Evolutionary conservation across 2,329 filamentous ascomycete species (phyloP), one percentile per base, ranked within the genome.

Genomic region (Chrysoporthe cubensis): DNA sequence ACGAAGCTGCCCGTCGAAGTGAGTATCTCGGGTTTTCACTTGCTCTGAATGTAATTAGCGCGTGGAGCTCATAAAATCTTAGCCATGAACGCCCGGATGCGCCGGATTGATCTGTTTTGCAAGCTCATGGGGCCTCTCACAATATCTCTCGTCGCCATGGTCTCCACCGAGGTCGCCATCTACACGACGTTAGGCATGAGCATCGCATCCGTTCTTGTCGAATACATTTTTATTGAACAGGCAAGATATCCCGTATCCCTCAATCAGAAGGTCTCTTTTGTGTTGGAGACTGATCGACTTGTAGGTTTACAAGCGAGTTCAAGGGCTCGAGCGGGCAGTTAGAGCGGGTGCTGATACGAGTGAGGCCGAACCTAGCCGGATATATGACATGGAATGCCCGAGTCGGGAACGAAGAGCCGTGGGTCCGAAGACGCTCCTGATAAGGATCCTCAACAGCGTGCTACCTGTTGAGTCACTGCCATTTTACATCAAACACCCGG

Each of bases 101-200:
- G 86, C 4, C 80, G 87, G 7, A 88, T 89, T 64, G 87, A 88
- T 70, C 77, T 89, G 6, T 77, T 85, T 58, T 88, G 85, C 78
- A 89, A 89, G 73, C 79, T 88, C 2, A 68, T 84, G 4, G 86
- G 81, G 0, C 87, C 87, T 0, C 74, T 89, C 4, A 75, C 79
- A 3, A 83, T 88, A 18, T 80, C 85, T 0, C 71, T 85, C 0
- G 72, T 88, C 1, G 82, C 84, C 40, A 79, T 77, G 0, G 78
- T 72, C 0, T 87, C 84, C 0, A 81, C 81, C 0, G 72, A 70
- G 4, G 65, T 79, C 0, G 86, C 85, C 2, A 81, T 88, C 3
- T 79, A 78, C 71, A 74, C 78, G 0, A 84, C 81, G 0, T 77
- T 86, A 3, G 80, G 72, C 4, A 82, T 85, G 78, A 88, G 83